These are phyloP conservation scores for Cutaneotrichosporon cutaneum DNA, from an alignment of 1,284 basidiomycete species.

Conservation along the genomic window DNA sequence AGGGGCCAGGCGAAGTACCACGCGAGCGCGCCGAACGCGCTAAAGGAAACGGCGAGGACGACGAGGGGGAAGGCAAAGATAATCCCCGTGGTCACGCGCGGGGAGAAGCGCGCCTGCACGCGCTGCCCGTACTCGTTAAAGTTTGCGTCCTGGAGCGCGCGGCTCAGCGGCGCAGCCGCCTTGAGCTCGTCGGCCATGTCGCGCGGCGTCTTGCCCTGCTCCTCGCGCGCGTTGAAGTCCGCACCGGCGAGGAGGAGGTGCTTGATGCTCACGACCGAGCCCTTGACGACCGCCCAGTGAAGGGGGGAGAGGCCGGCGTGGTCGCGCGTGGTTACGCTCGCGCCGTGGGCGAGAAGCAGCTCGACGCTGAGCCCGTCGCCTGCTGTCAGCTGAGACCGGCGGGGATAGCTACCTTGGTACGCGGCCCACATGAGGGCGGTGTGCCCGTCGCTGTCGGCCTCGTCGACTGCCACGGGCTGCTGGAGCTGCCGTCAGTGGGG, in stretches of 20 bases:
- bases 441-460: slow-evolving; percentile 86
- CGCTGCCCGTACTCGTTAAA: slow-evolving; percentile 34
- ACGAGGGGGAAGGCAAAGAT: slow-evolving; percentile 77
- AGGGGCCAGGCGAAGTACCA: slow-evolving; percentile 86
- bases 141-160: slow-evolving; percentile 76
- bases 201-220: slow-evolving; percentile 79
- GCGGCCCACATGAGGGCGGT: slow-evolving; percentile 98
- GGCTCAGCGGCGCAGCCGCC: slow-evolving; percentile 79
- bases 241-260: slow-evolving; percentile 80
- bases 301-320: slow-evolving; percentile 82
- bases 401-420: slow-evolving; percentile 64
- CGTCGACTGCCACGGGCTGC: slow-evolving; percentile 84
- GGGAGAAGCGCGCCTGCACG: slow-evolving; percentile 33
- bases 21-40: slow-evolving; percentile 74
- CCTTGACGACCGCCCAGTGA: slow-evolving; percentile 98
- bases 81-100: slow-evolving; percentile 76
- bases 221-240: slow-evolving; percentile 76
- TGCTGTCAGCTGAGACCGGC: slow-evolving; percentile 4
- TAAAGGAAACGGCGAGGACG: slow-evolving; percentile 78
- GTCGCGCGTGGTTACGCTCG: slow-evolving; percentile 72
- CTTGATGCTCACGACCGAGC: slow-evolving; percentile 79
- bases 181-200: slow-evolving; percentile 96
- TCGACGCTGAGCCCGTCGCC: slow-evolving; percentile 88
- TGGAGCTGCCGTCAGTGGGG: slow-evolving; percentile 59
- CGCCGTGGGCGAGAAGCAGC: slow-evolving; percentile 82